Conservation (phyloP, 2,329 filamentous ascomycete genomes). For the Coniella lustricola region DNA sequence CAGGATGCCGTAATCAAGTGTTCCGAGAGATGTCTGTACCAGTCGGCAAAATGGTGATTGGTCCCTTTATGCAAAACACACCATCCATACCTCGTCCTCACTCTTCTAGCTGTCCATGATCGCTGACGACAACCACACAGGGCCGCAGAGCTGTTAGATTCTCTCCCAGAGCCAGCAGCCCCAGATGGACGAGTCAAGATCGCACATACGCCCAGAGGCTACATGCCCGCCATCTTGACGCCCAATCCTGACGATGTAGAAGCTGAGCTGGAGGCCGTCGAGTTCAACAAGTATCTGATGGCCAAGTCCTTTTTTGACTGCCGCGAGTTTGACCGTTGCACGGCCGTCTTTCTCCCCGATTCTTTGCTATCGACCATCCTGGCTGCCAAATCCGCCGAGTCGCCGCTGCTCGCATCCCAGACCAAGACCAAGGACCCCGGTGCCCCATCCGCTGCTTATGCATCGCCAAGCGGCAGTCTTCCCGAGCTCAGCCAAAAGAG, state of each 20-base stretch:
- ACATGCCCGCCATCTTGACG: constrained; percentile 41
- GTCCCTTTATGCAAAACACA: too few species aligned
- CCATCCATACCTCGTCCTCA: too few species aligned
- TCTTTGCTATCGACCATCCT: constrained; percentile 64
- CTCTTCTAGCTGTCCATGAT: too few species aligned
- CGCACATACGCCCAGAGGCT: constrained; percentile 34
- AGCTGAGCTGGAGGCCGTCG: constrained; percentile 66
- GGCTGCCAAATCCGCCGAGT: constrained; percentile 36
- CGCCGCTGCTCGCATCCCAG: constrained; percentile 34
- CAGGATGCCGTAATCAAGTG: constrained; percentile 85
- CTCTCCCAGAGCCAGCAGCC: constrained; percentile 55
- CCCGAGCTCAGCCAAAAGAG: constrained; percentile 78
- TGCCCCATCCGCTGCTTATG: constrained; percentile 14
- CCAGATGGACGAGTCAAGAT: constrained; percentile 45
- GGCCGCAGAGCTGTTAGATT: constrained; percentile 88
- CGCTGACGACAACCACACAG: constrained; percentile 37
- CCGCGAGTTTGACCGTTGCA: constrained; percentile 88
- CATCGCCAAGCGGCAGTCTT: constrained; percentile 24
- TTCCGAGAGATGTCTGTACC: constrained; percentile 90
- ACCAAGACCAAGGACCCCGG: constrained; percentile 54
- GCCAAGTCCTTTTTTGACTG: constrained; percentile 95
- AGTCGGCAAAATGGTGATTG: constrained; percentile 85
- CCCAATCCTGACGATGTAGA: constrained; percentile 63
- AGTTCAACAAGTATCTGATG: constrained; percentile 77
- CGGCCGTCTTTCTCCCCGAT: constrained; percentile 79